Base-by-base conservation (phyloP, 768 basidiomycete genomes). In the Lactifluus echinatus region DNA sequence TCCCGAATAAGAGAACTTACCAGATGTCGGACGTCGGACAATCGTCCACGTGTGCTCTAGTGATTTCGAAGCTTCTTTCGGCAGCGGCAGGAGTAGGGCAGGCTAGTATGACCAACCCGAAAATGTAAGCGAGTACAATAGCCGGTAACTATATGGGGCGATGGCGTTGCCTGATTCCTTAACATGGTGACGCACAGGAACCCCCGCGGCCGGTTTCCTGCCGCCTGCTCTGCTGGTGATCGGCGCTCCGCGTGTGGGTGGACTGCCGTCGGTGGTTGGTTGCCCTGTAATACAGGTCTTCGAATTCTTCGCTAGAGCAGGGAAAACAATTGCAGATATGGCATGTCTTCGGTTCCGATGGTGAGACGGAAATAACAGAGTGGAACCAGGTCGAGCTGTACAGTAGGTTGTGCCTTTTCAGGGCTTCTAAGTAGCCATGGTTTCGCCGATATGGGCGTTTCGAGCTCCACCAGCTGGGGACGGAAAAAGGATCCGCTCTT, bases 41-140 rank as follows among this genome's bases (percentile, higher is more conserved):
- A n/a, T n/a, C n/a, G n/a, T n/a, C n/a, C n/a, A 7, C 15, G 15
- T 7, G 50, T 31, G 31, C 50, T 47, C 37, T 57, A 57, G 50
- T 29, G 56, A 15, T 53, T 53, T 57, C 50, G 56, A 57, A 53
- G 50, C 21, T n/a, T 8, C 8, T 12, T 37, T 37, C 19, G 15
- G 44, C 48, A 7, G n/a, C 46, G 29, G n/a, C 40, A 42, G 40
- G 40, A 14, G 21, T 42, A 8, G 31, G 31, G 31, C 23, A 40
- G 37, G 56, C 11, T 28, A n/a, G n/a, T n/a, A 34, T 37, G 49
- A n/a, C 15, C 19, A 34, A 43, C 4, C 39, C 5, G 31, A 10
- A 10, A 24, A 44, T 42, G 19, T 29, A 28, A 36, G n/a, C 2
- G 2, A 5, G 15, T 34, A 24, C 6, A 44, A 44, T 29, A 28